phyloP scores from a whole-genome alignment of 2,329 filamentous ascomycete species.

The Claviceps maximensis region DNA sequence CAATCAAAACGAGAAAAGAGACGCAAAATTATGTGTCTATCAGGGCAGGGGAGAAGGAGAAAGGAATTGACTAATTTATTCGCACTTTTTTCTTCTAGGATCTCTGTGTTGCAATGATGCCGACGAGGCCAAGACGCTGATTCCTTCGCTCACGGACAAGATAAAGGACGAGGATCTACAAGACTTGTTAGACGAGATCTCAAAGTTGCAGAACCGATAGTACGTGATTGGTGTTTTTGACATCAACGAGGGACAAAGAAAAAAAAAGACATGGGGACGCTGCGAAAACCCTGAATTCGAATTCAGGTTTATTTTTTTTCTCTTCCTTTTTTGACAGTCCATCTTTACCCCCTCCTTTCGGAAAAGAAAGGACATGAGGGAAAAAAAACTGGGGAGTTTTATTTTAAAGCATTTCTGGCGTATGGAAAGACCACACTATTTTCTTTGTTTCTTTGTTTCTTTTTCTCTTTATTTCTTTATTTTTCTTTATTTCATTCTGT shows the following conservation, averaged over 20 bases:
- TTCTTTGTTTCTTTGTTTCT: not conserved
- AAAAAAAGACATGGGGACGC: not conserved
- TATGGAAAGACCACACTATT: not conserved
- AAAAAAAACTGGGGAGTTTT: not conserved
- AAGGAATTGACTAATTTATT: too few relatives aligned
- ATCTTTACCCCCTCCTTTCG: not conserved
- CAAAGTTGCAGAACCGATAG: constrained; percentile 49
- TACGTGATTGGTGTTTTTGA: not conserved
- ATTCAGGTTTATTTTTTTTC: not conserved
- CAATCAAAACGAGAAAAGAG: not conserved
- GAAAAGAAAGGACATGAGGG: not conserved
- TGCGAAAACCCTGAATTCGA: not conserved
- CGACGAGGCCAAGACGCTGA: constrained; percentile 92
- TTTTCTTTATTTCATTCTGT: not conserved
- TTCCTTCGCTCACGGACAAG: constrained; percentile 80
- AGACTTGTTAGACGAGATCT: constrained; percentile 79
- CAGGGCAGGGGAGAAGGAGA: not conserved
- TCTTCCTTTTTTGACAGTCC: not conserved
- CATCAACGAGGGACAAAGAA: not conserved
- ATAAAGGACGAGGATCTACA: constrained; percentile 82
- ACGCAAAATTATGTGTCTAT: not conserved
- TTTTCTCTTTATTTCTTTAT: not conserved
- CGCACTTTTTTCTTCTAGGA: constrained; percentile 34
- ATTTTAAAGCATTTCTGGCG: constrained; percentile 4
- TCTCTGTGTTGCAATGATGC: constrained; percentile 84